Evolutionary conservation across 345 rosid species (phyloP).

Genomic region (Salix brachista): DNA sequence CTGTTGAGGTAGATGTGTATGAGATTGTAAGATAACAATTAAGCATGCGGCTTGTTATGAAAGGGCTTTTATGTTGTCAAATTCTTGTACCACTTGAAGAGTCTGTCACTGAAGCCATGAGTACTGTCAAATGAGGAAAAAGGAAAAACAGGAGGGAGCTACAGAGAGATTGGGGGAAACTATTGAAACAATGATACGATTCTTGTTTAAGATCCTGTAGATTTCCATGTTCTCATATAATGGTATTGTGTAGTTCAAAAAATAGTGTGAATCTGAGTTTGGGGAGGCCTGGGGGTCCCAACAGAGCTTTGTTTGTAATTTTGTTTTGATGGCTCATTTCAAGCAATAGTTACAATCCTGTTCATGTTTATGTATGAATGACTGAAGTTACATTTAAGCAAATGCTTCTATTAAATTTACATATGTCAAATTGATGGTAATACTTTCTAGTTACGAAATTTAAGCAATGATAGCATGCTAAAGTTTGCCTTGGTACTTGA

Average conservation of each 20-base stretch:
- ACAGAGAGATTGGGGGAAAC: background rate
- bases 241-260: background rate
- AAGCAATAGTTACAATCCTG: constrained; percentile 16
- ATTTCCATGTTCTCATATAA: background rate
- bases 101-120: constrained; percentile 7
- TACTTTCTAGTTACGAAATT: background rate
- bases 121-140: background rate
- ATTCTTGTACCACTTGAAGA: background rate
- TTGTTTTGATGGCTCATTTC: constrained; percentile 17
- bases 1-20: background rate
- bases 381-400: constrained; percentile 14
- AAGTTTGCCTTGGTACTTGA: too few species aligned
- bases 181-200: background rate
- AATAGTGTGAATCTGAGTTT: too few species aligned
- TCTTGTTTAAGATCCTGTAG: background rate
- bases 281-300: constrained; percentile 14
- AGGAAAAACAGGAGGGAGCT: background rate
- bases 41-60: too few species aligned
- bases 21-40: background rate
- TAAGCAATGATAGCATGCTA: background rate
- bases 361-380: constrained; percentile 14
- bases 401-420: background rate
- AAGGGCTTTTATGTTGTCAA: too few species aligned
- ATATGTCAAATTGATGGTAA: background rate
- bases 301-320: background rate